Base-by-base conservation (phyloP, 1,284 basidiomycete genomes). In the Rhodotorula sp. region DNA sequence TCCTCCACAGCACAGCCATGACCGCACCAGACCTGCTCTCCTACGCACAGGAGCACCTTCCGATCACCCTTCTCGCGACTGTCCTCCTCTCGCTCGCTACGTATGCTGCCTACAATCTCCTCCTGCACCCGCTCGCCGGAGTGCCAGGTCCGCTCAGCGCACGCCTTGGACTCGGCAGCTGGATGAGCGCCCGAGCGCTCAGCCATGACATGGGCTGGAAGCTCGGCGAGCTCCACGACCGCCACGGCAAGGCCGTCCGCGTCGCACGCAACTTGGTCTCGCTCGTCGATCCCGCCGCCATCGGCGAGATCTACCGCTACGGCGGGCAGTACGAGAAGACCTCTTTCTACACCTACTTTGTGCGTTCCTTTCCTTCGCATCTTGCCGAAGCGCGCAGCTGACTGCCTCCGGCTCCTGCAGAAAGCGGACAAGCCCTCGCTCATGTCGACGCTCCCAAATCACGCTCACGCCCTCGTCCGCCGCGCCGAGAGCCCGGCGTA, bases 101-200 rank as follows among this genome's bases (percentile, higher is more conserved):
- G 13, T 58, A 29, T 22, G 39, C 39, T 8, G 7, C 25, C 39
- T 44, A 58, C 57, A 41, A 41, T 19, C 17, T 41, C 57, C 39
- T 58, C 39, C 29, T 58, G n/a, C 41, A 41, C n/a, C 57, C 57
- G 17, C 57, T 58, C n/a, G 57, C 57, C 15, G 39, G 25, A 39
- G 25, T 58, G 4, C n/a, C 39, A 17, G 57, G 57, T 27, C 57
- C 57, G 37, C 37, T 41, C 13, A 29, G n/a, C n/a, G 57, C 57
- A 9, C 57, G 57, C 39, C 27, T 58, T 17, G 57, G 57, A 6
- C n/a, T 58, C 57, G 57, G 57, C 39, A 41, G 37, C 39, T 58
- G 57, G 57, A 44, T 58, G 57, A 58, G 37, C 41, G 13, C 22
- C 12, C 57, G 57, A 13, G 57, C 57, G 17, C 37, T 41, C n/a